phyloP scores from a whole-genome alignment of 129 eudicot genomes.

The Flaveria sonorensis region DNA sequence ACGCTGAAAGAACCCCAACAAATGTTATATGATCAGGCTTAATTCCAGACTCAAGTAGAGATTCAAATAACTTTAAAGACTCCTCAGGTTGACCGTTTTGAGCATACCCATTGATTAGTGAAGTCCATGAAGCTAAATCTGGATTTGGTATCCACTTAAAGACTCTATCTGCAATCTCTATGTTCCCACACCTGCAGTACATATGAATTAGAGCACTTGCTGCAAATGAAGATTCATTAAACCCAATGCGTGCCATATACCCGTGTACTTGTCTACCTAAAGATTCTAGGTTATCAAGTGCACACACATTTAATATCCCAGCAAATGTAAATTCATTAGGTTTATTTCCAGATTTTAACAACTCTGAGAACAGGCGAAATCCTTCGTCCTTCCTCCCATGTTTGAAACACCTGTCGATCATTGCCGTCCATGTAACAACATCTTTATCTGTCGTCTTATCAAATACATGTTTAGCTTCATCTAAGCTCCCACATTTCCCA shows the following conservation, averaged over 20 bases:
- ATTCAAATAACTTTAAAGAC: constrained; percentile 10
- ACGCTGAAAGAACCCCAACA: constrained; percentile 23
- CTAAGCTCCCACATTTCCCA: constrained; percentile 19
- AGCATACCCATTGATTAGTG: constrained; percentile 60
- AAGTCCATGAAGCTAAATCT: constrained; percentile 67
- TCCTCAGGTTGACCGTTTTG: constrained; percentile 46
- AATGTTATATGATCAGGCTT: constrained; percentile 21
- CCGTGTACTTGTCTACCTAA: constrained; percentile 63
- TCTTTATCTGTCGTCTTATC: constrained; percentile 13
- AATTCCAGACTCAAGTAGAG: constrained; percentile 1
- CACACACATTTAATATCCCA: constrained; percentile 61
- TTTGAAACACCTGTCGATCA: constrained; percentile 12
- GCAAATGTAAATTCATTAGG: constrained; percentile 71
- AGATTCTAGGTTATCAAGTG: constrained; percentile 42
- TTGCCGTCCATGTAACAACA: constrained; percentile 19
- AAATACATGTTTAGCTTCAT: constrained; percentile 17
- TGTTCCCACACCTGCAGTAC: constrained; percentile 58
- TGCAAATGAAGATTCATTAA: constrained; percentile 53
- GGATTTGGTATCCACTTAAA: constrained; percentile 43
- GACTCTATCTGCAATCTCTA: constrained; percentile 43
- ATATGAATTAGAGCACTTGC: constrained; percentile 62
- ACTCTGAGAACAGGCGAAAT: constrained; percentile 22
- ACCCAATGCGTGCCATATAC: constrained; percentile 49
- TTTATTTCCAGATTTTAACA: constrained; percentile 43
- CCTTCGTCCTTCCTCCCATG: constrained; percentile 10